These are phyloP conservation scores for Moricandia moricandioides DNA, from an alignment of 345 rosid species.

Conservation along the genomic window DNA sequence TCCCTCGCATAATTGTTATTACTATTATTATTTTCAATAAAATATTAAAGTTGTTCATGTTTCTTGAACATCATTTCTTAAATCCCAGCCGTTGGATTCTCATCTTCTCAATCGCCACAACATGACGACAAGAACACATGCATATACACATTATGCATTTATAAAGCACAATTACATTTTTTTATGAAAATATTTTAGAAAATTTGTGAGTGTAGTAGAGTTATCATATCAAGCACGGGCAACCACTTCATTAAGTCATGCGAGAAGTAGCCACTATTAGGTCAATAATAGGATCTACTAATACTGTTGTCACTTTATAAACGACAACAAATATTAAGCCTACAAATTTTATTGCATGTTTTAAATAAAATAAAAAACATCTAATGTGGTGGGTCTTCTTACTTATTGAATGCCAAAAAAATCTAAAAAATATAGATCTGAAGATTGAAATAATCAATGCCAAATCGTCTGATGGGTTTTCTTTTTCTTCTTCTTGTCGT, in stretches of 20 bases:
- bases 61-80: conserved; percentile 4
- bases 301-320: conserved; percentile 14
- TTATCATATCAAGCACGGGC: conserved; percentile 18
- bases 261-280: conserved; percentile 9
- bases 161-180: not conserved
- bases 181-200: not conserved
- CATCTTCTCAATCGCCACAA: conserved; percentile 7
- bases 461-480: not conserved
- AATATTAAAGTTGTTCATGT: conserved; percentile 20
- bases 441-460: conserved; percentile 23
- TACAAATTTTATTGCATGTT: conserved; percentile 7
- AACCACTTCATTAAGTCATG: conserved; percentile 20
- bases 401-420: not conserved
- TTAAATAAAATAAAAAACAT: not conserved
- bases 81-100: conserved; percentile 33
- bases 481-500: not conserved
- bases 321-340: conserved; percentile 16
- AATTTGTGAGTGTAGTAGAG: not conserved
- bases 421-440: conserved; percentile 4
- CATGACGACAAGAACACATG: conserved; percentile 13
- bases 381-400: not conserved
- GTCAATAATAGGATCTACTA: conserved; percentile 27
- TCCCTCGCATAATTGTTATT: not conserved
- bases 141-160: not conserved
- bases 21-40: not conserved